Conservation (phyloP, 306 rosid species). For the Prinsepia uniflora region DNA sequence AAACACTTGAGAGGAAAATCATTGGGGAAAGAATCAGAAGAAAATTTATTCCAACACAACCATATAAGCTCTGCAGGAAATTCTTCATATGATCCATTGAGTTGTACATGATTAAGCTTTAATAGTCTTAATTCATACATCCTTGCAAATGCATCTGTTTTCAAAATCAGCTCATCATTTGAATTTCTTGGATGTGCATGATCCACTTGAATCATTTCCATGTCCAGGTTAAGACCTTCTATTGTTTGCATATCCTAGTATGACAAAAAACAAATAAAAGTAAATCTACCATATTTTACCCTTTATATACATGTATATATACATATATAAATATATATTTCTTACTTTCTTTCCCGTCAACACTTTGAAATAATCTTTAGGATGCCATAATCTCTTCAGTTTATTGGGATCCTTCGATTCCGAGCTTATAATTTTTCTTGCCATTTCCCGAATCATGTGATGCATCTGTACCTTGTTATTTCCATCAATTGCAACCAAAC, state of each 20-base stretch:
- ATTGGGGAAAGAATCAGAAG: conserved; percentile 8
- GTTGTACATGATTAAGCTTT: not conserved
- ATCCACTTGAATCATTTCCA: not conserved
- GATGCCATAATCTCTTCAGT: conserved; percentile 1
- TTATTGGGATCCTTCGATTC: not conserved
- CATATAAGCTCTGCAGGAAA: not conserved
- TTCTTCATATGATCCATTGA: not conserved
- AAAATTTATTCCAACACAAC: conserved; percentile 16
- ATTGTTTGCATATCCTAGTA: not conserved
- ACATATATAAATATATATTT: too few relatives aligned
- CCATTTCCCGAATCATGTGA: not conserved
- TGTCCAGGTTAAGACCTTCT: not conserved
- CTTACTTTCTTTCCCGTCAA: not conserved
- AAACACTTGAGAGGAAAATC: conserved; percentile 5
- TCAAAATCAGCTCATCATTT: not conserved
- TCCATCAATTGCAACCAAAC: not conserved
- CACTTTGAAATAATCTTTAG: not conserved
- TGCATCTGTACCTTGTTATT: not conserved
- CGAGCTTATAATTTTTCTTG: not conserved
- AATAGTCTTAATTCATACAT: conserved; percentile 1
- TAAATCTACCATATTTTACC: not conserved
- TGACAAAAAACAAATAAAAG: not conserved
- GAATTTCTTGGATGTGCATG: not conserved
- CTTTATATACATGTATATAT: too few relatives aligned
- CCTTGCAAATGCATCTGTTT: not conserved